phyloP scores from a whole-genome alignment of 2,329 filamentous ascomycete species.

The Ramichloridium luteum region DNA sequence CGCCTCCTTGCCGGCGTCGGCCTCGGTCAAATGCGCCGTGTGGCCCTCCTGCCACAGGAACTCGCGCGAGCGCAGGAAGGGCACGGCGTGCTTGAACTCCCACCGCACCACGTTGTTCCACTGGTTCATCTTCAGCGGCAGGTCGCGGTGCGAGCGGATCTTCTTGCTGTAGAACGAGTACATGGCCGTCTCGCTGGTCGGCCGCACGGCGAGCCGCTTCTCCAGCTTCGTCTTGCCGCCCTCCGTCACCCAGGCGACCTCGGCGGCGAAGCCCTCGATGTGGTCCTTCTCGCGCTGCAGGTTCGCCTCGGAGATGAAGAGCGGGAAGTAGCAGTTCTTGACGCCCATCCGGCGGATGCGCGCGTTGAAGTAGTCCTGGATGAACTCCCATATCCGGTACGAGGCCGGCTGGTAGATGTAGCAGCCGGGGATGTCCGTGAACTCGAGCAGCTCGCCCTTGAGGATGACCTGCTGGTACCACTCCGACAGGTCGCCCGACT shows the following conservation, averaged over 20 bases:
- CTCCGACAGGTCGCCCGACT: conserved; percentile 74
- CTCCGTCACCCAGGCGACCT: conserved; percentile 80
- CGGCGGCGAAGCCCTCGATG: conserved; percentile 94
- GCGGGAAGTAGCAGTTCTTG: conserved; percentile 90
- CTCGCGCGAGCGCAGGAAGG: conserved; percentile 82
- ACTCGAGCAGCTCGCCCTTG: conserved; percentile 95
- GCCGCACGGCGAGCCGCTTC: conserved; percentile 58
- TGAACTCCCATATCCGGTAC: conserved; percentile 56
- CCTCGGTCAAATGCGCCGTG: conserved; percentile 77
- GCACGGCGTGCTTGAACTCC: conserved; percentile 87
- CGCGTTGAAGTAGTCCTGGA: conserved; percentile 45
- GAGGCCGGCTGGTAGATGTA: conserved; percentile 74
- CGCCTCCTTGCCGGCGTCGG: conserved; percentile 72
- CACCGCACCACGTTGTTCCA: conserved; percentile 95
- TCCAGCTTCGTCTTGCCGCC: conserved; percentile 89
- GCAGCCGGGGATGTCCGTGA: conserved; percentile 96
- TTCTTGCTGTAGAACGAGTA: conserved; percentile 94
- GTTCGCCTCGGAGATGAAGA: conserved; percentile 88
- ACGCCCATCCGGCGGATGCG: conserved; percentile 86
- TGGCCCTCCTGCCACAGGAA: conserved; percentile 98
- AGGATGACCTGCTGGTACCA: conserved; percentile 98
- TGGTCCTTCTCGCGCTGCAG: conserved; percentile 83
- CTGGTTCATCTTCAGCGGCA: conserved; percentile 89
- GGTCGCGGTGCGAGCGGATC: conserved; percentile 91
- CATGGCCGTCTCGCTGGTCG: conserved; percentile 70